A percentile compares a stretch with the other conserved stretches of the same genome.
Conservation (phyloP, 345 rosid species). For the Arabis hirsuta region DNA sequence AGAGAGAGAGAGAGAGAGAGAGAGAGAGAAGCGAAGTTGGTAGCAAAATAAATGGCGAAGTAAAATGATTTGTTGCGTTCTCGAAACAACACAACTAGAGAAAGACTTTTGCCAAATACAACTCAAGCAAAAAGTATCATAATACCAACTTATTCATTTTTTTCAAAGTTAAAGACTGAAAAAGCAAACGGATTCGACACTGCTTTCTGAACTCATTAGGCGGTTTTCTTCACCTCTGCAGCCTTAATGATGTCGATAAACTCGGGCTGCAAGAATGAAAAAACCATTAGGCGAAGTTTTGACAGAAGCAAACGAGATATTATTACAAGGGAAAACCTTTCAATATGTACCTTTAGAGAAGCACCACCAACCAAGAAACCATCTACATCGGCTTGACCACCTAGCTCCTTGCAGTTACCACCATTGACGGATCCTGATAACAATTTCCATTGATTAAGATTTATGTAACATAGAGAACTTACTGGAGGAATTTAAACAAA, state of each 20-base stretch:
- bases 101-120: conserved; percentile 19
- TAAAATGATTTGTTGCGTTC: conserved; percentile 14
- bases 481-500: background rate
- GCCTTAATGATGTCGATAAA: conserved; percentile 48
- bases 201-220: conserved; percentile 24
- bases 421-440: conserved; percentile 76
- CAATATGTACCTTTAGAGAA: conserved; percentile 64
- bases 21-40: background rate
- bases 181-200: background rate
- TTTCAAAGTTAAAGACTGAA: conserved; percentile 1
- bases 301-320: background rate
- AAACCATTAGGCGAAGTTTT: background rate
- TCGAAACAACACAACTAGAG: conserved; percentile 17
- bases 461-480: background rate
- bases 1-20: too few species aligned
- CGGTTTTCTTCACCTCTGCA: conserved; percentile 45
- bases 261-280: conserved; percentile 34
- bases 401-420: conserved; percentile 85
- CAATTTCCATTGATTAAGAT: conserved; percentile 7
- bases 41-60: conserved; percentile 22
- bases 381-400: conserved; percentile 73
- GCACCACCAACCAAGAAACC: conserved; percentile 97
- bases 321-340: background rate
- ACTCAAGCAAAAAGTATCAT: conserved; percentile 32
- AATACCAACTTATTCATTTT: conserved; percentile 36